phyloP scores from a whole-genome alignment of 257 asterid species.

The Salvia miltiorrhiza region DNA sequence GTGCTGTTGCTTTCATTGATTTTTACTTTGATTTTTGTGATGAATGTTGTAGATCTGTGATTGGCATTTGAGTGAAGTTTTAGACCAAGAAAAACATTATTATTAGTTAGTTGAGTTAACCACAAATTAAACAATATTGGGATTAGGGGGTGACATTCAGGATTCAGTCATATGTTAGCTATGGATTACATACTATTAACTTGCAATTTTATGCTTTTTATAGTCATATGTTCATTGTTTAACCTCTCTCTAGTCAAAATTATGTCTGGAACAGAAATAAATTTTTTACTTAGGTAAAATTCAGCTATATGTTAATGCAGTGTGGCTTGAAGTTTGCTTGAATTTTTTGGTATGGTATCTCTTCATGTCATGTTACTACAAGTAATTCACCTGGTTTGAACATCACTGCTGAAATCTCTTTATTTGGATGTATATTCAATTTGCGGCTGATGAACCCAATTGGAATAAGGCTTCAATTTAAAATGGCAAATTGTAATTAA shows the following conservation, averaged over 20 bases:
- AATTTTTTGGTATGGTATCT: background rate
- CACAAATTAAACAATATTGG: background rate
- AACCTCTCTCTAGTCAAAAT: background rate
- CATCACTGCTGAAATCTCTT: background rate
- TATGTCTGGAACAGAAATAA: background rate
- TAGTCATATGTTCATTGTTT: background rate
- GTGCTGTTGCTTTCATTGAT: background rate
- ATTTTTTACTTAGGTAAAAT: background rate
- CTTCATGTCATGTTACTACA: background rate
- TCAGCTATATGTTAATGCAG: background rate
- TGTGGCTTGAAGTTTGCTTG: background rate
- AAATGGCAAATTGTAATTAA: background rate
- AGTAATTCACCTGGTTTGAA: background rate
- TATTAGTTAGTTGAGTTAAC: background rate
- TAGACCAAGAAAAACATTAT: background rate
- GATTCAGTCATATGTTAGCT: background rate
- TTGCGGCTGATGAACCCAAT: background rate
- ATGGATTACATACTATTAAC: background rate
- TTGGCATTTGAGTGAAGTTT: background rate
- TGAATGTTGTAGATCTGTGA: conserved; percentile 30
- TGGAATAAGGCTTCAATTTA: background rate
- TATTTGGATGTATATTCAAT: background rate
- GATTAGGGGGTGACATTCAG: background rate
- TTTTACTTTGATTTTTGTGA: background rate
- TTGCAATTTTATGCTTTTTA: background rate